These are phyloP conservation scores for Ambrosia hybrid DNA, from an alignment of 140 eudicot species.

Conservation along the genomic window DNA sequence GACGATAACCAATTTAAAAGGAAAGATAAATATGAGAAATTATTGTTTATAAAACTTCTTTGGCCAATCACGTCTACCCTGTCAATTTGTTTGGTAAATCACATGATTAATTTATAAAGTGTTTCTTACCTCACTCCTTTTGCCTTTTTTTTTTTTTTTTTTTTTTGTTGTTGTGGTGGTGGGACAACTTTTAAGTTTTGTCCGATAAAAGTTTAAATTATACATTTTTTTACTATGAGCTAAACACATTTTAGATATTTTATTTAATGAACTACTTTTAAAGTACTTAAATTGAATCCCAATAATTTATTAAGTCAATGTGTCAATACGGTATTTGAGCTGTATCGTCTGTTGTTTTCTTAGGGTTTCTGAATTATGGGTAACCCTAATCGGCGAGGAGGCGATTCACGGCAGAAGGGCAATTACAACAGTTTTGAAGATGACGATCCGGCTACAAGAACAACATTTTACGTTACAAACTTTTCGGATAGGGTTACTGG, in stretches of 20 bases:
- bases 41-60: background rate
- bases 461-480: too few species aligned
- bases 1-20: too few species aligned
- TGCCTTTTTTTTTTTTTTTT: background rate
- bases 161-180: too few species aligned
- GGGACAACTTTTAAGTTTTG: background rate
- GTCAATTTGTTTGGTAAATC: conserved; percentile 35
- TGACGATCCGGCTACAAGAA: too few species aligned
- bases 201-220: background rate
- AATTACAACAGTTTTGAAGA: too few species aligned
- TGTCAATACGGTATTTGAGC: too few species aligned
- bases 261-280: background rate
- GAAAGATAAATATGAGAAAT: background rate
- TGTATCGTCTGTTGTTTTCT: too few species aligned
- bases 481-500: too few species aligned
- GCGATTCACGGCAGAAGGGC: too few species aligned
- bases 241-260: background rate
- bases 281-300: background rate
- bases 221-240: background rate
- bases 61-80: conserved; percentile 14
- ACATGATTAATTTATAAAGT: conserved; percentile 25
- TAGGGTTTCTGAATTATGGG: too few species aligned
- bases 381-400: too few species aligned
- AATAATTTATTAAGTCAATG: background rate
- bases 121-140: conserved; percentile 12